Evolutionary conservation across 129 eudicot species (phyloP).

Genomic region (Flaveria linearis): DNA sequence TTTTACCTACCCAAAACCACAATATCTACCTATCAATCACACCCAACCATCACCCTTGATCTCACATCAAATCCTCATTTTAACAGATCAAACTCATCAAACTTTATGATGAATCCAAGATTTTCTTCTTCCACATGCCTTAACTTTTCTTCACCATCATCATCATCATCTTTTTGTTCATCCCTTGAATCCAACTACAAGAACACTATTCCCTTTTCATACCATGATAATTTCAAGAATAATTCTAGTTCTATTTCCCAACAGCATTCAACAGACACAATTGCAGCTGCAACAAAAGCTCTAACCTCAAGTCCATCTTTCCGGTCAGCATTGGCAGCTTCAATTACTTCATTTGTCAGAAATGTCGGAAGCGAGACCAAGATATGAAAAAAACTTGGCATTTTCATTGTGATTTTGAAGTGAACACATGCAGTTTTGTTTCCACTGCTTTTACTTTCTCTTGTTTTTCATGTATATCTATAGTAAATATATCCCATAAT

Average conservation of each 20-base stretch:
- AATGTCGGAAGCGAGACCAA: slow-evolving; percentile 34
- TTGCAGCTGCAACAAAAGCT: slow-evolving; percentile 65
- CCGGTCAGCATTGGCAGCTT: slow-evolving; percentile 66
- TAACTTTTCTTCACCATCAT: slow-evolving; percentile 46
- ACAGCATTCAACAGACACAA: slow-evolving; percentile 37
- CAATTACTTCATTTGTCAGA: slow-evolving; percentile 60
- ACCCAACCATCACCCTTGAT: slow-evolving; percentile 84
- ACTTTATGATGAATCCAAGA: slow-evolving; percentile 25
- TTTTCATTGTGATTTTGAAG: slow-evolving; percentile 11
- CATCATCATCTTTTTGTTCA: slow-evolving; percentile 28
- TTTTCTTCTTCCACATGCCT: slow-evolving; percentile 52
- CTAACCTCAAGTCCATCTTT: slow-evolving; percentile 65
- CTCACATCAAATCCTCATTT: slow-evolving; percentile 45
- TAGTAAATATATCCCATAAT: slow-evolving; percentile 12
- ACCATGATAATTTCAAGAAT: slow-evolving; percentile 23
- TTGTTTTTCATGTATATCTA: slow-evolving; percentile 15
- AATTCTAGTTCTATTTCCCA: slow-evolving; percentile 17
- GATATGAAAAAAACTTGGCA: slow-evolving; percentile 13
- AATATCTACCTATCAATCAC: slow-evolving; percentile 58
- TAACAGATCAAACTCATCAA: slow-evolving; percentile 36
- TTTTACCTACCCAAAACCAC: slow-evolving; percentile 55
- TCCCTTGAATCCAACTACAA: slow-evolving; percentile 46
- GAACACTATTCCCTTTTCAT: slow-evolving; percentile 32
- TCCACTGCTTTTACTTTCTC: background rate
- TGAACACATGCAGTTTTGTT: slow-evolving; percentile 37